Evolutionary conservation across 2,329 filamentous ascomycete species (phyloP).

Genomic region (Plectosphaerella plurivora): DNA sequence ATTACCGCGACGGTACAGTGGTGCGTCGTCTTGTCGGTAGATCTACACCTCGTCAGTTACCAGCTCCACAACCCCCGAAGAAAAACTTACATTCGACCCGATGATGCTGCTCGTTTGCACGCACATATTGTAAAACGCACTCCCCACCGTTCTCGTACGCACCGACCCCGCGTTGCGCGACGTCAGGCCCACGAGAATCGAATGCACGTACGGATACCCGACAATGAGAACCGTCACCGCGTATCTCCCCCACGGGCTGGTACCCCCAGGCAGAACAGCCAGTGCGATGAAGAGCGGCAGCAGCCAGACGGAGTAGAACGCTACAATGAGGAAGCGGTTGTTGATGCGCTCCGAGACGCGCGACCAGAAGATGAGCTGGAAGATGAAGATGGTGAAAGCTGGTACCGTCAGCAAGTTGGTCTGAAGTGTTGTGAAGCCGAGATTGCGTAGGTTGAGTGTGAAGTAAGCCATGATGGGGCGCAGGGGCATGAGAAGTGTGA

Average conservation of each 20-base stretch:
- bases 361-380: constrained; percentile 36
- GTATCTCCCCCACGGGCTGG: constrained; percentile 39
- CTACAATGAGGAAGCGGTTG: constrained; percentile 21
- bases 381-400: constrained; percentile 17
- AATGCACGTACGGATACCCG: constrained; percentile 41
- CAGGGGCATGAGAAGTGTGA: constrained; percentile 19
- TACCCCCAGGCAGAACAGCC: constrained; percentile 25
- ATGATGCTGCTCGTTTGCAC: constrained; percentile 40
- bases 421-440: constrained; percentile 47
- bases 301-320: constrained; percentile 40
- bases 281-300: constrained; percentile 47
- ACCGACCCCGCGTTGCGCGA: constrained; percentile 60
- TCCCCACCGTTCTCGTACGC: constrained; percentile 56
- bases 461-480: constrained; percentile 32
- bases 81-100: constrained; percentile 27
- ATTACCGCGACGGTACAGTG: constrained; percentile 38
- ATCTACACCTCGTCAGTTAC: constrained; percentile 12
- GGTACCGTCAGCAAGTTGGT: constrained; percentile 51
- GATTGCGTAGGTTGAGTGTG: constrained; percentile 41
- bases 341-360: constrained; percentile 40
- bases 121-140: constrained; percentile 57
- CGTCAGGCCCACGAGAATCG: constrained; percentile 47
- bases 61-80: neutral
- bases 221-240: constrained; percentile 37
- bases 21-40: constrained; percentile 36